Conservation (phyloP, 257 asterid genomes). For the Plantago major region DNA sequence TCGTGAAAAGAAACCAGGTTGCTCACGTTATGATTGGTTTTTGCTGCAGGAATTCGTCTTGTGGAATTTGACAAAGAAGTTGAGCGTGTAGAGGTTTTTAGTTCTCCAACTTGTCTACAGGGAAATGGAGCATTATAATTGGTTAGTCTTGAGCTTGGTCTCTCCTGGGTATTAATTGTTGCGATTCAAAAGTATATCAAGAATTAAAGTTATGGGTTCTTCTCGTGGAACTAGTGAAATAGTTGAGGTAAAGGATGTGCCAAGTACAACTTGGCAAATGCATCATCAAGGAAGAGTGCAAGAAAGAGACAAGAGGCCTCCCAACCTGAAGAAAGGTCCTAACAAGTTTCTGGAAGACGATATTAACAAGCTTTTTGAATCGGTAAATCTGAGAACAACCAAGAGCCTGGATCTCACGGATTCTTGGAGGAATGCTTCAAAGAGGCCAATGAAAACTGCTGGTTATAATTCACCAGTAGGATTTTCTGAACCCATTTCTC, state of each 20-base stretch:
- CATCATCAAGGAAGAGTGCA: conserved; percentile 21
- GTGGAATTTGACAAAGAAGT: conserved; percentile 19
- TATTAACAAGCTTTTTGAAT: conserved; percentile 52
- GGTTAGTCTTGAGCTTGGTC: conserved; percentile 5
- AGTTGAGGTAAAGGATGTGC: conserved; percentile 54
- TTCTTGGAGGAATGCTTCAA: conserved; percentile 45
- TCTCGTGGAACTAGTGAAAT: conserved; percentile 56
- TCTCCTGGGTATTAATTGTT: conserved; percentile 11
- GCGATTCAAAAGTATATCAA: conserved; percentile 14
- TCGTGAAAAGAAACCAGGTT: conserved; percentile 1
- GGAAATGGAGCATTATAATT: conserved; percentile 10
- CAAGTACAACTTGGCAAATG: conserved; percentile 21
- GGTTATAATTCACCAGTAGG: conserved; percentile 70
- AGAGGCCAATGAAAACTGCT: conserved; percentile 63
- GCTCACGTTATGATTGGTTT: conserved; percentile 9
- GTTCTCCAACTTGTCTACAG: conserved; percentile 14
- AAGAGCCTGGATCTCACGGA: conserved; percentile 44
- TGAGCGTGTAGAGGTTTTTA: conserved; percentile 1
- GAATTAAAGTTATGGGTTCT: conserved; percentile 41
- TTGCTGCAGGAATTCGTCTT: conserved; percentile 23
- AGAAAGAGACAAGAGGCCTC: conserved; percentile 28
- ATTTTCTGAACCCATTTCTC: conserved; percentile 74
- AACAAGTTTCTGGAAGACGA: conserved; percentile 30
- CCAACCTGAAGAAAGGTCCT: conserved; percentile 25
- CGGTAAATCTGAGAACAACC: conserved; percentile 37